phyloP scores from a whole-genome alignment of 2,329 filamentous ascomycete species.

The Phialemoniopsis sp. region DNA sequence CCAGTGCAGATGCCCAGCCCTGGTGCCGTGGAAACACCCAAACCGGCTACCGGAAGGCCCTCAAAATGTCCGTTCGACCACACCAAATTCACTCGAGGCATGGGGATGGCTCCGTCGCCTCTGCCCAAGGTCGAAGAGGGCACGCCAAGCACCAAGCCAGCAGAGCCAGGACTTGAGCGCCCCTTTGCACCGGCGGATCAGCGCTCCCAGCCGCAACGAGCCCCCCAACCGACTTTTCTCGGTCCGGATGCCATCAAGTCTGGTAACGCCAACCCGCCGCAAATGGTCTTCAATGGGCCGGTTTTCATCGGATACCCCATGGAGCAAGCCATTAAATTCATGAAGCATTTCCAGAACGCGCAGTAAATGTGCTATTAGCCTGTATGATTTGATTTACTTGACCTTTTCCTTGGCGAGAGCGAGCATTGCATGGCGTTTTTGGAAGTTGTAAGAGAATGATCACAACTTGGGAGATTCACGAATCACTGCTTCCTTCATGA shows the following conservation, averaged over 20 bases:
- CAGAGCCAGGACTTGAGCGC: conserved; percentile 8
- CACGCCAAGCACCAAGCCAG: not conserved
- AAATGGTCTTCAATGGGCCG: conserved; percentile 86
- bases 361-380: conserved; percentile 10
- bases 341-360: conserved; percentile 53
- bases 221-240: conserved; percentile 44
- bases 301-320: conserved; percentile 91
- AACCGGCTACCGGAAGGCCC: conserved; percentile 7
- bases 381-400: not conserved
- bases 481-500: no score
- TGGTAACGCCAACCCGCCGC: conserved; percentile 35
- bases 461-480: no score
- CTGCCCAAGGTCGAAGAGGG: conserved; percentile 3
- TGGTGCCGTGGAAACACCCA: conserved; percentile 16
- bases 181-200: conserved; percentile 16
- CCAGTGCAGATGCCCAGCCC: conserved; percentile 46
- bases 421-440: no score
- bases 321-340: conserved; percentile 73
- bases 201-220: conserved; percentile 5
- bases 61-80: conserved; percentile 55
- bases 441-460: no score
- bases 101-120: conserved; percentile 4
- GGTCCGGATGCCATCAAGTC: conserved; percentile 33
- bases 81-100: conserved; percentile 15
- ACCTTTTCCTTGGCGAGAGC: no score